Evolutionary conservation across 108 stramenopile genomes (phyloP).

Genomic region (Skeletonema menzelii): DNA sequence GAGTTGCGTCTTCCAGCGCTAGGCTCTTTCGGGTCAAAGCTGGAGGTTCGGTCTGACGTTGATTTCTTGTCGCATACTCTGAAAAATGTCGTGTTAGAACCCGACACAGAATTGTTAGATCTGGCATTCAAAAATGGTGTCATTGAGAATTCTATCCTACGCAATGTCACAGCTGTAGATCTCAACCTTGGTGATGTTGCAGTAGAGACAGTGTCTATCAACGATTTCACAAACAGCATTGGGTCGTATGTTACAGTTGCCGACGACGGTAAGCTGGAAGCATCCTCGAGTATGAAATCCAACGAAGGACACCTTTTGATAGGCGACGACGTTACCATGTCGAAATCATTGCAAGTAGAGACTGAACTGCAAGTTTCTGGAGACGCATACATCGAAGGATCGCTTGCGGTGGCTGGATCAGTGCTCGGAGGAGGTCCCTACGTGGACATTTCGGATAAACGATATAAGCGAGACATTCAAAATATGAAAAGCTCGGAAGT

Average conservation of each 20-base stretch:
- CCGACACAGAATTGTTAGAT: constrained; percentile 26
- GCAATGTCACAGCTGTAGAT: constrained; percentile 45
- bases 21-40: constrained; percentile 17
- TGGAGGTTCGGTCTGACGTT: constrained; percentile 39
- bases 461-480: constrained; percentile 54
- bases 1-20: constrained; percentile 25
- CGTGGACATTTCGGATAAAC: constrained; percentile 54
- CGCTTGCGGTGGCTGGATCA: constrained; percentile 50
- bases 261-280: constrained; percentile 30
- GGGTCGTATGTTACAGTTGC: constrained; percentile 35
- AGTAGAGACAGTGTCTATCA: constrained; percentile 39
- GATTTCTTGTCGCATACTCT: constrained; percentile 30
- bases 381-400: constrained; percentile 52
- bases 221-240: constrained; percentile 8
- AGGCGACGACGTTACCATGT: constrained; percentile 20
- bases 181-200: constrained; percentile 27
- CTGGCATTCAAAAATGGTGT: constrained; percentile 27
- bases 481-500: constrained; percentile 20
- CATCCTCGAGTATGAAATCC: constrained; percentile 12
- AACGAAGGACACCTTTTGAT: constrained; percentile 3
- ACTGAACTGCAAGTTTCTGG: constrained; percentile 42
- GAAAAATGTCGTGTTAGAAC: constrained; percentile 29
- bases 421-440: constrained; percentile 71
- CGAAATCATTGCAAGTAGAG: constrained; percentile 21
- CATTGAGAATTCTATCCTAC: constrained; percentile 39